Percentiles rank a stretch among this genome's conserved stretches.
Conservation (phyloP, 139 green algal genomes). For the Micractinium sp. region DNA sequence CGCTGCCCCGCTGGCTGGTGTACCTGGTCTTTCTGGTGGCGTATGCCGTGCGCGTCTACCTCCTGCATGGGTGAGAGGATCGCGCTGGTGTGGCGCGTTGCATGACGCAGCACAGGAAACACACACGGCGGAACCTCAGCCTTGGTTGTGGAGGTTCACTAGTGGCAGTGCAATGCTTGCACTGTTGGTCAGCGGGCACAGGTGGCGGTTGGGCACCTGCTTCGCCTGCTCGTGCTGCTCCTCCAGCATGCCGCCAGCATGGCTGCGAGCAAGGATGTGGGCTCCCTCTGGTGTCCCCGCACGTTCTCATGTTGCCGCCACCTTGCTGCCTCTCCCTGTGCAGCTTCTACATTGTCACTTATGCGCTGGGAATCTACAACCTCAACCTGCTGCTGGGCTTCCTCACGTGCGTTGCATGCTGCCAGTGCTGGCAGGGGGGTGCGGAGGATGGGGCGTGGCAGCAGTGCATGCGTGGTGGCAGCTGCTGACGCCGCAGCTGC, state of each 20-base stretch:
- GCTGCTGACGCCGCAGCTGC: too few species aligned
- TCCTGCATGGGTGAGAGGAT: constrained; percentile 49
- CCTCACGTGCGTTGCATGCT: constrained; percentile 60
- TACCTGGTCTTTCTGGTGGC: constrained; percentile 62
- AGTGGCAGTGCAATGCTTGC: too few species aligned
- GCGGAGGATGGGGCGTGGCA: too few species aligned
- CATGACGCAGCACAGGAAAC: background rate
- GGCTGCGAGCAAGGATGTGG: too few species aligned
- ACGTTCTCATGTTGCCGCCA: background rate
- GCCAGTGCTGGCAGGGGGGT: background rate
- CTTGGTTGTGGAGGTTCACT: too few species aligned
- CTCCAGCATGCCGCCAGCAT: too few species aligned
- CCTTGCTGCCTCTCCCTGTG: background rate
- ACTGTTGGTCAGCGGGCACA: background rate
- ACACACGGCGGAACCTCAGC: background rate
- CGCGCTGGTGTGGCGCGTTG: background rate
- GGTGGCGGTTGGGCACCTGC: background rate
- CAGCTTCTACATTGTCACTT: constrained; percentile 98
- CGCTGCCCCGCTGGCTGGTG: constrained; percentile 74
- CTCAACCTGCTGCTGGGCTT: constrained; percentile 99
- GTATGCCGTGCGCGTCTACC: constrained; percentile 87
- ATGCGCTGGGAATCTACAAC: constrained; percentile 97
- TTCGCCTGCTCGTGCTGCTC: background rate
- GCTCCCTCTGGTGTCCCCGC: too few species aligned
- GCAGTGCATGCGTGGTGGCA: too few species aligned